Conservation (phyloP, 805 yeast species). For the Monosporozyma yasuniensis region DNA sequence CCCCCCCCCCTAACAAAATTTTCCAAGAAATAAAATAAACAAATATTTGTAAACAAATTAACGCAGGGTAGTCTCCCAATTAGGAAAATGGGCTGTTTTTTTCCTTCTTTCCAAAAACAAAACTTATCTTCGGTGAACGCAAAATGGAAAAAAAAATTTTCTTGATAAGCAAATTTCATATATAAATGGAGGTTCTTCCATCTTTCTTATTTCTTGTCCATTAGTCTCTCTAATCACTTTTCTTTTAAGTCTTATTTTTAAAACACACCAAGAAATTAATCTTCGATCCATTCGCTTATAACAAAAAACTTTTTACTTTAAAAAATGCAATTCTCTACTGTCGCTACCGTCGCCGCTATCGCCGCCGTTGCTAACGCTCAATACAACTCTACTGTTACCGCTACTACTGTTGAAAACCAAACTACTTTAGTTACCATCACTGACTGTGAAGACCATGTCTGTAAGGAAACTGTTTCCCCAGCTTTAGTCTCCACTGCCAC, state of each 20-base stretch:
- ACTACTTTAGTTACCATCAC: slow-evolving; percentile 33
- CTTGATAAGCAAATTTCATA: background rate
- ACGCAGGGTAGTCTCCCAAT: background rate
- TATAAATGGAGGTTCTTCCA: background rate
- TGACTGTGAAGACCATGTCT: slow-evolving; percentile 27
- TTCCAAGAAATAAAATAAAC: too few species aligned
- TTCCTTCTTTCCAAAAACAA: background rate
- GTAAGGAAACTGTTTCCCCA: slow-evolving; percentile 28
- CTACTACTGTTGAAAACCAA: slow-evolving; percentile 12
- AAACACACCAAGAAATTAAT: background rate
- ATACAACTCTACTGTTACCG: slow-evolving; percentile 22
- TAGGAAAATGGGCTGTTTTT: background rate
- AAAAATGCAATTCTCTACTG: slow-evolving; percentile 35
- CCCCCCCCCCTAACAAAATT: too few species aligned
- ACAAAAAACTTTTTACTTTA: slow-evolving; percentile 6
- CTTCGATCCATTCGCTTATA: slow-evolving; percentile 1
- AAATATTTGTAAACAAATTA: background rate
- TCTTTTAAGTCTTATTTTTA: background rate
- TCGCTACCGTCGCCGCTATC: slow-evolving; percentile 31
- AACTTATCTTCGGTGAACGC: too few species aligned
- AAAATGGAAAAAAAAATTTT: background rate
- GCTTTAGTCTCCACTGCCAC: slow-evolving; percentile 32
- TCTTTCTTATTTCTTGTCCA: background rate
- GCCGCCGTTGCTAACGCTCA: slow-evolving; percentile 29
- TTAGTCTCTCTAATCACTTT: background rate